Conservation (phyloP, 306 rosid species). For the Hippophae tibetana region DNA sequence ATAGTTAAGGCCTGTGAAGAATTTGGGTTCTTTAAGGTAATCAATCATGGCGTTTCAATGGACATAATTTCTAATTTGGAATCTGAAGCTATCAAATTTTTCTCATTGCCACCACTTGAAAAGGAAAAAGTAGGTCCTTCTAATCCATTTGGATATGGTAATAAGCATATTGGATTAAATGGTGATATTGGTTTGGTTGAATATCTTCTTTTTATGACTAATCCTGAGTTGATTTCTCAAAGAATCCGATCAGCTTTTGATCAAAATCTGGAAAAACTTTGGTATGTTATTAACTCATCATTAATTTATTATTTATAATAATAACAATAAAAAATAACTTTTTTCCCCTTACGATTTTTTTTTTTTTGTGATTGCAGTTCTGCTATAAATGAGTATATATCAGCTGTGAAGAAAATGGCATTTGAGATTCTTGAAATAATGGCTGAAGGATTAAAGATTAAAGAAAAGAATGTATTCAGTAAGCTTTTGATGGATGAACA, state of each 20-base stretch:
- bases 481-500: slow-evolving; percentile 64
- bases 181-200: slow-evolving; percentile 97
- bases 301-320: neutral
- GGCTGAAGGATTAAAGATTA: slow-evolving; percentile 76
- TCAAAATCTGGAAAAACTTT: slow-evolving; percentile 36
- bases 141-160: slow-evolving; percentile 74
- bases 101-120: slow-evolving; percentile 58
- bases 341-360: no score
- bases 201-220: slow-evolving; percentile 62
- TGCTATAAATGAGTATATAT: slow-evolving; percentile 48
- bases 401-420: slow-evolving; percentile 47
- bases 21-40: slow-evolving; percentile 81
- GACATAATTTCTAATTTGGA: slow-evolving; percentile 68
- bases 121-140: slow-evolving; percentile 69
- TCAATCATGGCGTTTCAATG: slow-evolving; percentile 78
- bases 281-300: slow-evolving; percentile 26
- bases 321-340: neutral
- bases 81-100: slow-evolving; percentile 58
- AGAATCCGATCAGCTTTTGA: slow-evolving; percentile 27
- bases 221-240: slow-evolving; percentile 29
- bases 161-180: slow-evolving; percentile 49
- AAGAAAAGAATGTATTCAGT: slow-evolving; percentile 49
- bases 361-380: slow-evolving; percentile 21
- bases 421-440: slow-evolving; percentile 62
- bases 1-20: slow-evolving; percentile 92